Conservation (phyloP, 257 asterid genomes). For the Paulownia fortunei region DNA sequence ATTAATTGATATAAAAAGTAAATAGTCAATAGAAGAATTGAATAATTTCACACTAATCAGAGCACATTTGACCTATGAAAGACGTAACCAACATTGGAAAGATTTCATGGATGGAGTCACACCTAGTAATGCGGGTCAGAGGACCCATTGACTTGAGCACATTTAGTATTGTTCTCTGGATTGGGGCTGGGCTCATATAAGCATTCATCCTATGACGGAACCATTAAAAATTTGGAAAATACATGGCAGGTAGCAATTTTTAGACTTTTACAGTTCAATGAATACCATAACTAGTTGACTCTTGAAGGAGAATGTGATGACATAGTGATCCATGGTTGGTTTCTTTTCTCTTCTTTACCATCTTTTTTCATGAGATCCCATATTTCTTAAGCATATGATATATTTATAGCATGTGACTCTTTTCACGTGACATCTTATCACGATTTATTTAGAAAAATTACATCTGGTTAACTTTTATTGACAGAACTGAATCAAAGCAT, state of each 20-base stretch:
- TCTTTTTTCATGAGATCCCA: neutral
- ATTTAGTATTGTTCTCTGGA: neutral
- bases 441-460: neutral
- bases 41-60: neutral
- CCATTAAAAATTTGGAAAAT: neutral
- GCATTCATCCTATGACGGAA: neutral
- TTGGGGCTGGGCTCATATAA: neutral
- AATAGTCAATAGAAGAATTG: neutral
- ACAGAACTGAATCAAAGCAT: neutral
- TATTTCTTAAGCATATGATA: neutral
- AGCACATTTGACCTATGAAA: neutral
- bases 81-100: neutral
- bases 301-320: neutral
- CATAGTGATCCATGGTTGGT: neutral
- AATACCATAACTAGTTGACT: neutral
- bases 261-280: neutral
- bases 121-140: neutral
- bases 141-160: neutral
- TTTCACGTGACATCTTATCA: neutral
- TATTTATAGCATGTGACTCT: neutral
- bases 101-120: neutral
- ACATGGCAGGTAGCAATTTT: neutral
- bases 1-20: neutral
- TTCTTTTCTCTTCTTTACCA: neutral
- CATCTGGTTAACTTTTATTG: neutral